Base-by-base conservation (phyloP, 805 yeast species). In the Ogataea populi-albae region DNA sequence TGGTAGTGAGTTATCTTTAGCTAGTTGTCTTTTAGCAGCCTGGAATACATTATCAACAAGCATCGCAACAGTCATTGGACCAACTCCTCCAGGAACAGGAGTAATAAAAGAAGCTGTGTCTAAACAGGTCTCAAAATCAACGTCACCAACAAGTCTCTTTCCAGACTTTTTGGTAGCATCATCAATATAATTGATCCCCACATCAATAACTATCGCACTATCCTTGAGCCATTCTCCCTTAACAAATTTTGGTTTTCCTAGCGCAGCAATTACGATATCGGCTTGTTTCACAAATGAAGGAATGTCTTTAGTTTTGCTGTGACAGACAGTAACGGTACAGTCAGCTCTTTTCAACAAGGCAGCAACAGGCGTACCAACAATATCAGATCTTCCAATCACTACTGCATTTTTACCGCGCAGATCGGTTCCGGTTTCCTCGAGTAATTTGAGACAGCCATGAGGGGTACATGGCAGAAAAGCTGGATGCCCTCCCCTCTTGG, bases 41-140 rank as follows among this genome's bases (percentile, higher is more conserved):
- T 68, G 62, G 24, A 79, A 65, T 19, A 84, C 88, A 57, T 85
- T 85, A 46, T 77, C 78, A 59, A 82, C 75, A 38, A 85, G 66
- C 77, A 81, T 80, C 18, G 93, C 93, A 30, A 85, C 91, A 10
- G 94, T 85, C 94, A 85, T 85, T 55, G 94, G 94, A 34, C 94
- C 94, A 46, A 85, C 94, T 47, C 94, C 94, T 58, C 94, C 94
- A 34, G 94, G 94, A 40, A 85, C 94, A 7, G 94, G 94, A n/a
- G 94, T 85, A 45, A 84, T 68, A 50, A 71, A 69, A 6, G 80
- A 68, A 4, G 88, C 80, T 45, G 68, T 73, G 24, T 65, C 61
- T 34, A 65, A 62, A 37, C 81, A 77, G 23, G 71, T 62, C 31
- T 70, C 77, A 46, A 69, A 82, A 38, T 82, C 86, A 38, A 79